Percentiles rank a stretch among this genome's conserved stretches.
phyloP scores from a whole-genome alignment of 2,329 filamentous ascomycete species.

The Xylariaceae sp. region DNA sequence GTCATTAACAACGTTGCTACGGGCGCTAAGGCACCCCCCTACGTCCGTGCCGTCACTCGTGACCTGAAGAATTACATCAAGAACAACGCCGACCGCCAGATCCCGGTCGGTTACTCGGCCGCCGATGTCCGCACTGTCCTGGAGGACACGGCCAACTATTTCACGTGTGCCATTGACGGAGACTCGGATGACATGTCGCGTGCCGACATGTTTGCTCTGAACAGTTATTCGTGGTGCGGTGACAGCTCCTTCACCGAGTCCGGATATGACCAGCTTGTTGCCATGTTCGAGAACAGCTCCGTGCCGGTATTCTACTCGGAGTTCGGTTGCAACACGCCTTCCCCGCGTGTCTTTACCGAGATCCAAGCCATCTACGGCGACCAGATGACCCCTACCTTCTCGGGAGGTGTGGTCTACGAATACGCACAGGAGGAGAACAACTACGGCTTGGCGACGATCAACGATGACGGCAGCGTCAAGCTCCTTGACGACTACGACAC shows the following conservation, averaged over 20 bases:
- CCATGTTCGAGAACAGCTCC: constrained; percentile 56
- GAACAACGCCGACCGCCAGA: constrained; percentile 57
- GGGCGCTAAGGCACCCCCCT: constrained; percentile 57
- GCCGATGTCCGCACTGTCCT: constrained; percentile 69
- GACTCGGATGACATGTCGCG: constrained; percentile 53
- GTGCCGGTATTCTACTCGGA: constrained; percentile 80
- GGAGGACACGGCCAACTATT: constrained; percentile 67
- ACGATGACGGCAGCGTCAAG: constrained; percentile 46
- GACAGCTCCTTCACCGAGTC: constrained; percentile 55
- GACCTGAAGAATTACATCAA: constrained; percentile 77
- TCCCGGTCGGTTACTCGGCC: constrained; percentile 75
- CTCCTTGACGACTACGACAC: constrained; percentile 63
- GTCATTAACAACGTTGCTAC: constrained; percentile 61
- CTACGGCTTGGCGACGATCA: constrained; percentile 58
- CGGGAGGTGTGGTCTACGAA: constrained; percentile 75
- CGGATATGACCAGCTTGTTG: constrained; percentile 55
- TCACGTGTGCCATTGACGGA: constrained; percentile 56
- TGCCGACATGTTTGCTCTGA: constrained; percentile 70
- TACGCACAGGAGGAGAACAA: constrained; percentile 64
- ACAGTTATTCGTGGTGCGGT: constrained; percentile 69
- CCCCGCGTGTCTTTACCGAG: constrained; percentile 70
- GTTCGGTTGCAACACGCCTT: constrained; percentile 66
- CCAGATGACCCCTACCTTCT: constrained; percentile 61
- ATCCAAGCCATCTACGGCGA: constrained; percentile 63
- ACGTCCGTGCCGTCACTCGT: constrained; percentile 66